Conservation (phyloP, 2,329 filamentous ascomycete genomes). For the Tolypocladium sp. region DNA sequence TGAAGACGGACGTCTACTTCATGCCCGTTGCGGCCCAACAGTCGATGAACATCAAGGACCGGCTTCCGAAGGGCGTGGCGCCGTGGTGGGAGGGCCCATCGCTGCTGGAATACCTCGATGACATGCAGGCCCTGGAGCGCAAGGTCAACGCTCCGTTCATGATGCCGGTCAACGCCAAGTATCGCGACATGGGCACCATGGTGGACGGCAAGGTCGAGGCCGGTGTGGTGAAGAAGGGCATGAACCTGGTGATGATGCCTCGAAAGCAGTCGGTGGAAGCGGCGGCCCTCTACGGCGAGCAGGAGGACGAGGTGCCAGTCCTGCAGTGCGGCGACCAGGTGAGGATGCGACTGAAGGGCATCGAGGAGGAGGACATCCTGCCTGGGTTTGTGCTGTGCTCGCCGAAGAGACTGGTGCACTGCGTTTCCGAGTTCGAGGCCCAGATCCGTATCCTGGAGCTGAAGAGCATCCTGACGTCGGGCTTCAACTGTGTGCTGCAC, state of each 20-base stretch:
- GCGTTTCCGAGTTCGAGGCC: constrained; percentile 81
- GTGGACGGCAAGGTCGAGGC: constrained; percentile 96
- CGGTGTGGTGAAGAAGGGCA: constrained; percentile 85
- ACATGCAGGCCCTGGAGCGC: constrained; percentile 85
- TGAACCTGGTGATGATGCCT: constrained; percentile 87
- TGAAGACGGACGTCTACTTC: constrained; percentile 87
- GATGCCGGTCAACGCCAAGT: constrained; percentile 97
- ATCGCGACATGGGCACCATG: constrained; percentile 95
- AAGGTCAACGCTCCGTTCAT: constrained; percentile 98
- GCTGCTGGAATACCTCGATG: constrained; percentile 89
- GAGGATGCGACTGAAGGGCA: constrained; percentile 80
- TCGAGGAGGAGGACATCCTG: constrained; percentile 94
- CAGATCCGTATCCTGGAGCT: constrained; percentile 93
- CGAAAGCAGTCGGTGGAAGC: constrained; percentile 77
- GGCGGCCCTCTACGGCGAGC: constrained; percentile 84
- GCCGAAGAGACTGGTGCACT: constrained; percentile 86
- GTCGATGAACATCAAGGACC: constrained; percentile 77
- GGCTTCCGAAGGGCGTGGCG: constrained; percentile 65
- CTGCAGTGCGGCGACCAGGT: constrained; percentile 93
- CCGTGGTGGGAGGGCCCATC: constrained; percentile 87
- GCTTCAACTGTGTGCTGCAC: constrained; percentile 96
- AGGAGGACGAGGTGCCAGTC: constrained; percentile 77
- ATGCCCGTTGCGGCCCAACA: constrained; percentile 94
- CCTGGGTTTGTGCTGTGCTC: constrained; percentile 96
- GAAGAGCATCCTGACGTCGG: constrained; percentile 86